Evolutionary conservation across 2,329 filamentous ascomycete species (phyloP), one percentile per base, ranked within the genome.

Genomic region (Elsinoe necatrix): DNA sequence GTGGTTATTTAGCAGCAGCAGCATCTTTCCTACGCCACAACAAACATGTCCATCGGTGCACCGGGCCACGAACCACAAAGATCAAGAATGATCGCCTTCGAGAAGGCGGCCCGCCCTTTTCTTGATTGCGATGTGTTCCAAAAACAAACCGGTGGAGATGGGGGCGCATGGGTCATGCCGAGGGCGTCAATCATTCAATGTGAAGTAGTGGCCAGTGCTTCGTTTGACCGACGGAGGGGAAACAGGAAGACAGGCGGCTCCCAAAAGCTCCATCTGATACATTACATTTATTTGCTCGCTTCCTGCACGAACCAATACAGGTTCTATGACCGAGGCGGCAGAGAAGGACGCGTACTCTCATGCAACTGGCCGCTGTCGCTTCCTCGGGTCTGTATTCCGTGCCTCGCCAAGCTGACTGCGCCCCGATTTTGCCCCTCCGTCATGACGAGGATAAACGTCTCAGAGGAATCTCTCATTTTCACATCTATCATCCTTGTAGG

Each of bases 341-440:
- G 34, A 7, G 25, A 34, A 52, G 34, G 48, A 35, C 48, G 48
- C 48, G 48, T 52, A 52, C 21, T 35, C 34, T 37, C 18, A 25
- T 37, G n/a, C 21, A 29, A 52, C 14, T 52, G 48, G 48, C 48
- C 31, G 48, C 48, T 39, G 31, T 52, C 48, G 48, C 48, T 52
- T 27, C 9, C 18, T 52, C 48, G 48, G 48, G 18, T 52, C 39
- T 37, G 29, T 16, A 34, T 37, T 39, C 48, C 48, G 48, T 25
- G 11, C 11, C 31, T 37, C 34, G 48, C 29, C 48, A 35, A 39
- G 34, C 11, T 39, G 31, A 52, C 48, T 52, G 48, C 48, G 48
- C 48, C 48, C 48, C 48, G 29, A 52, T 52, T 39, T 52, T 52
- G 48, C 48, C 48, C 48, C 48, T 52, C 48, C 12, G 18, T 37